Evolutionary conservation across 495 filamentous ascomycete species (phyloP).

Genomic region (Podospora sp.): DNA sequence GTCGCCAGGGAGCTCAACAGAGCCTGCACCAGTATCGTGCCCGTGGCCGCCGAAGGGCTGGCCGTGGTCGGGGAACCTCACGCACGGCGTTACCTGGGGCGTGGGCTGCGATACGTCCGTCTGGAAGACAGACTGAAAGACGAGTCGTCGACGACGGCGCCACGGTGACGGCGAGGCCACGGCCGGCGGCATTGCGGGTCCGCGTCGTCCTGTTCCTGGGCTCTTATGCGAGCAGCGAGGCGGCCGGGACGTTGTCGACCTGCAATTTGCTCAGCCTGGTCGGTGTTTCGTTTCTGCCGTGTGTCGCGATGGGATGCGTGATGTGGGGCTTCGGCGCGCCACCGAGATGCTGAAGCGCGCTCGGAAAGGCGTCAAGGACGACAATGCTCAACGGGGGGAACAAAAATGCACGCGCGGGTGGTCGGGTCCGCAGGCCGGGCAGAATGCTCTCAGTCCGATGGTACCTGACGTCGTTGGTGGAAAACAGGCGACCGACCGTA

Average conservation of each 20-base stretch:
- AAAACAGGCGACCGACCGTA: background rate
- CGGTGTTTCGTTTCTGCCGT: background rate
- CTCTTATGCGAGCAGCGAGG: background rate
- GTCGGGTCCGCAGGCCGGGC: background rate
- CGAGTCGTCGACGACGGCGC: conserved; percentile 44
- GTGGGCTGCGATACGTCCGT: conserved; percentile 48
- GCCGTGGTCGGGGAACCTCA: conserved; percentile 38
- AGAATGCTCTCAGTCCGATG: background rate
- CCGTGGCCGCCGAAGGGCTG: conserved; percentile 44
- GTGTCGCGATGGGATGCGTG: background rate
- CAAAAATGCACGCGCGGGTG: background rate
- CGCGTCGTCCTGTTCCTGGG: background rate
- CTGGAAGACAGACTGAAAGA: conserved; percentile 58
- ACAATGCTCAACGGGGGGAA: background rate
- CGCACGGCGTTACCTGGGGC: conserved; percentile 43
- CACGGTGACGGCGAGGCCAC: conserved; percentile 36
- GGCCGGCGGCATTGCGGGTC: conserved; percentile 29
- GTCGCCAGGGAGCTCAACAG: background rate
- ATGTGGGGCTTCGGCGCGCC: background rate
- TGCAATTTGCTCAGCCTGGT: background rate
- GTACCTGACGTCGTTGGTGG: background rate
- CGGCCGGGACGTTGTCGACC: background rate
- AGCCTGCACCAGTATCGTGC: background rate
- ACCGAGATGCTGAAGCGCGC: background rate
- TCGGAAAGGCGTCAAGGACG: background rate